A percentile compares a stretch with the other conserved stretches of the same genome.
Conservation (phyloP, 345 rosid species). For the Raphanus sativus region DNA sequence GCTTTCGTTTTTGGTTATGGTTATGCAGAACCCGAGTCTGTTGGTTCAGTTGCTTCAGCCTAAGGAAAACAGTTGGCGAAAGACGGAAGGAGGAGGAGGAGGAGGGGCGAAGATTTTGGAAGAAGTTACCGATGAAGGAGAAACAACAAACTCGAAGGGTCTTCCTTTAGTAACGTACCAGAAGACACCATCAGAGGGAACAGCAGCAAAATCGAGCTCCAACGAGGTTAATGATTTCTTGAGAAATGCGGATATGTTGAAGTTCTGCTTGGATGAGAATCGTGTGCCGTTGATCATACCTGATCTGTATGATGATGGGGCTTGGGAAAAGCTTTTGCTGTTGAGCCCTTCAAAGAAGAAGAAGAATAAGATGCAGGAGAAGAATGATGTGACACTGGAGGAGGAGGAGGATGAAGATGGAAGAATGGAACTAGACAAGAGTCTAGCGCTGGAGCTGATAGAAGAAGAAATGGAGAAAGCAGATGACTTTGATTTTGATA, state of each 20-base stretch:
- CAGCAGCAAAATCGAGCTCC: conserved; percentile 38
- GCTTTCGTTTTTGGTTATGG: conserved; percentile 93
- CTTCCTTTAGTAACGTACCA: conserved; percentile 70
- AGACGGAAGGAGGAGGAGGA: conserved; percentile 43
- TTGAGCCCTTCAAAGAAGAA: conserved; percentile 45
- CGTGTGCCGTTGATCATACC: conserved; percentile 57
- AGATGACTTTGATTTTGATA: conserved; percentile 42
- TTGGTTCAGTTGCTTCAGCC: conserved; percentile 75
- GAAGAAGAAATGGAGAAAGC: conserved; percentile 51
- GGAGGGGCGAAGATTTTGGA: conserved; percentile 53
- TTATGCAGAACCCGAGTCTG: conserved; percentile 79
- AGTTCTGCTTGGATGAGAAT: conserved; percentile 69
- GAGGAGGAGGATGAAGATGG: conserved; percentile 29
- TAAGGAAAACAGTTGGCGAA: conserved; percentile 65
- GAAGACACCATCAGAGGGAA: conserved; percentile 56
- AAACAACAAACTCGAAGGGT: conserved; percentile 43
- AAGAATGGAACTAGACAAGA: conserved; percentile 31
- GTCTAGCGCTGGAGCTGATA: conserved; percentile 45
- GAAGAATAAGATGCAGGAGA: conserved; percentile 41
- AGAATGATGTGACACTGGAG: conserved; percentile 32
- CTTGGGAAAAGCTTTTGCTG: conserved; percentile 76
- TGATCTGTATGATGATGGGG: conserved; percentile 67
- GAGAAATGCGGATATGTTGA: conserved; percentile 61
- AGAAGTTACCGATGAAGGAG: conserved; percentile 48
- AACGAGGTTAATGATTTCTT: conserved; percentile 55